phyloP scores from a whole-genome alignment of 2,329 filamentous ascomycete species.

The Zymoseptoria brevis region DNA sequence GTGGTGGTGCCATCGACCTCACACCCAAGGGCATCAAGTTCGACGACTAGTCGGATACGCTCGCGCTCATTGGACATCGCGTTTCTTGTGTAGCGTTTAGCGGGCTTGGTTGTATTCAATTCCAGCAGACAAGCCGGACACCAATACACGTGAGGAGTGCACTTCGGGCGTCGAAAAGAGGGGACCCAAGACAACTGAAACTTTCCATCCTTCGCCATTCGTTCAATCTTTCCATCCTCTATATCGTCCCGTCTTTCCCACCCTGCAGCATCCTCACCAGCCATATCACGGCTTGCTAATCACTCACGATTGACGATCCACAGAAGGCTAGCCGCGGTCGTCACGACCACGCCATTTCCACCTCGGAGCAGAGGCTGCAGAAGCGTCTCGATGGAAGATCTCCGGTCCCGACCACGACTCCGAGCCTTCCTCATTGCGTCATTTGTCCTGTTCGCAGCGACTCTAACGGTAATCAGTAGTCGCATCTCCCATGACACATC shows the following conservation, averaged over 20 bases:
- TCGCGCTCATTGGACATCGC: neutral
- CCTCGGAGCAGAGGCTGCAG: too few species aligned
- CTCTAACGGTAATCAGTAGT: neutral
- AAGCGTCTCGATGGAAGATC: neutral
- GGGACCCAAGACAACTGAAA: neutral
- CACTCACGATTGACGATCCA: too few species aligned
- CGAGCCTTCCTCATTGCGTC: neutral
- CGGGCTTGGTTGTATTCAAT: neutral
- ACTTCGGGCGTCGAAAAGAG: neutral
- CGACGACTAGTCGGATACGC: slow-evolving; percentile 57
- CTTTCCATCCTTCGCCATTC: neutral
- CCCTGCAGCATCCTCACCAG: too few species aligned
- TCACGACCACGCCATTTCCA: too few species aligned
- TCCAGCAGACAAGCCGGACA: neutral
- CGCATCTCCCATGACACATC: neutral
- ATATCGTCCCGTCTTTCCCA: too few species aligned
- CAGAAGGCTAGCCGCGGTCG: too few species aligned
- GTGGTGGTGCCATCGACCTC: slow-evolving; percentile 81
- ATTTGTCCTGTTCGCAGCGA: neutral
- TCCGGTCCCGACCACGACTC: neutral
- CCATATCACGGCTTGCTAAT: too few species aligned
- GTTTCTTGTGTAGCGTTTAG: neutral
- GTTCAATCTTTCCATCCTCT: too few species aligned
- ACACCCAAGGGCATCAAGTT: slow-evolving; percentile 85
- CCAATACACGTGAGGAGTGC: neutral